Evolutionary conservation across 345 rosid species (phyloP).

Genomic region (Isatis tinctoria): DNA sequence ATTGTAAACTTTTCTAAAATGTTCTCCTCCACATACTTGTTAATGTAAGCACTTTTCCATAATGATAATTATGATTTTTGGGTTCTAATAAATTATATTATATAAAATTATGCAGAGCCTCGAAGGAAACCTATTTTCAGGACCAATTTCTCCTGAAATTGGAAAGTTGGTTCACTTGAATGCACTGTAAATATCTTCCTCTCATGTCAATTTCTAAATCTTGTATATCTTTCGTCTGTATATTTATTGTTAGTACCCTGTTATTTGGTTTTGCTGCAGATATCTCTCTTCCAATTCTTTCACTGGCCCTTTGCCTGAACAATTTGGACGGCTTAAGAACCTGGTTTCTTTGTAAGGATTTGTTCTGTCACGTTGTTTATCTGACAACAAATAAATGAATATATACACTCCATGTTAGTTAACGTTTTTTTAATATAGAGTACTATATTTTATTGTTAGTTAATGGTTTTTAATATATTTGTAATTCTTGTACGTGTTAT

Average conservation of each 20-base stretch:
- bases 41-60: not conserved
- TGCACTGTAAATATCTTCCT: conserved; percentile 43
- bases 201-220: not conserved
- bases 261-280: conserved; percentile 24
- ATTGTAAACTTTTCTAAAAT: too few relatives aligned
- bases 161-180: conserved; percentile 47
- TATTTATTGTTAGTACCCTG: not conserved
- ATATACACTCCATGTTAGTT: not conserved
- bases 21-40: too few relatives aligned
- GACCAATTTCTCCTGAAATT: conserved; percentile 57
- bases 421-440: not conserved
- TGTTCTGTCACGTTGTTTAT: too few relatives aligned
- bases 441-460: not conserved
- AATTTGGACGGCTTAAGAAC: too few relatives aligned
- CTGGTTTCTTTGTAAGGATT: too few relatives aligned
- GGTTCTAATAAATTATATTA: not conserved
- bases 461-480: not conserved
- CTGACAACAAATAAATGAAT: not conserved
- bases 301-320: too few relatives aligned
- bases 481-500: not conserved
- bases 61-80: not conserved
- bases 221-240: not conserved
- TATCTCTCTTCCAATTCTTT: too few relatives aligned
- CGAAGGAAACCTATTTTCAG: conserved; percentile 61
- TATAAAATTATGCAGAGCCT: conserved; percentile 41